Base-by-base conservation (phyloP, 371 early-diverging fungal genomes). In the Mucor saturninus region DNA sequence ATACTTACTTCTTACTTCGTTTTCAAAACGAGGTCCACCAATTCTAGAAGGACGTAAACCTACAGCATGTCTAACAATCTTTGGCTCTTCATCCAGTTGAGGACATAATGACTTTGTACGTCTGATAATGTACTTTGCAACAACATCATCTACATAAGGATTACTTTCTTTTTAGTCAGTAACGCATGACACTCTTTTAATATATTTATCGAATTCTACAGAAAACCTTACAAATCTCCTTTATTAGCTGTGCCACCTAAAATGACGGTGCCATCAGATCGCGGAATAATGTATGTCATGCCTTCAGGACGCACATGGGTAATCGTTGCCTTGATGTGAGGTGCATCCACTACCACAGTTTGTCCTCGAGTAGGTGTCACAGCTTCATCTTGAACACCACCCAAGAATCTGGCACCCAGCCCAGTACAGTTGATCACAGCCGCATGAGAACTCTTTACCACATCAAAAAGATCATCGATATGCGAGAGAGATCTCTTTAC, bases 401-500 rank as follows among this genome's bases (percentile, higher is more conserved):
- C 90, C 1, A 94, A 68, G 13, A 66, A 76, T 32, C 80, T 56
- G 8, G 92, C 81, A 7, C 85, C 84, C 30, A 87, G 67, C 0
- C 93, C 95, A 2, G 92, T 85, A 64, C 95, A 94, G 62, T 93
- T 92, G 56, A 94, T 79, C 28, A 92, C 83, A 21, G 86, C 72
- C 42, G 75, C 81, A 26, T 40, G 51, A 9, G 21, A 7, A 15
- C 74, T 72, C 1, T 74, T 54, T 4, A 53, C 59, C 7, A 63
- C 28, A 43, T 62, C 58, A 54, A 71, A 63, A 2, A 62, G 60
- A 35, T 92, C 89, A 26, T 74, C 64, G 8, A 92, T 74, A 65
- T 87, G 79, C 0, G 62, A 52, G 10, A 92, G 51, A 3, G 70
- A 58, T 10, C 68, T 62, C 8, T 74, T 73, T 28, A 77, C 64